Percentiles rank a stretch among this genome's conserved stretches.
These are phyloP conservation scores for Chrysosphaeria jannelii DNA, from an alignment of 2,329 filamentous ascomycete genomes.

Conservation along the genomic window DNA sequence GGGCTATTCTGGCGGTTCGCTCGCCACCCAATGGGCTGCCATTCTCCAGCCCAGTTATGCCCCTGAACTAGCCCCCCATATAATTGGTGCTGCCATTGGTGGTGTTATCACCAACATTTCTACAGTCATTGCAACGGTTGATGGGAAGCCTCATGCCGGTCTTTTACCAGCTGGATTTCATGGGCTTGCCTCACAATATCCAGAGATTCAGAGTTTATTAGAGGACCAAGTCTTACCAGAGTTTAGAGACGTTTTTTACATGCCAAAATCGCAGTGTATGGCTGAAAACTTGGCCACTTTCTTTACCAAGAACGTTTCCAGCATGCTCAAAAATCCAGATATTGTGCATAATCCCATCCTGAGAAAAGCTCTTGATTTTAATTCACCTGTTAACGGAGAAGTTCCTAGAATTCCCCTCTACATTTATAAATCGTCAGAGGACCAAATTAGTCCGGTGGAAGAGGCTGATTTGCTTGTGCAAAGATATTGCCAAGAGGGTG, in stretches of 20 bases:
- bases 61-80: conserved; percentile 11
- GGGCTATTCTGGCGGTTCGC: conserved; percentile 19
- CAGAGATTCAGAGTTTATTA: background rate
- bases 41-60: conserved; percentile 16
- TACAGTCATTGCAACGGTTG: conserved; percentile 11
- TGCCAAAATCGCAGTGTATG: conserved; percentile 9
- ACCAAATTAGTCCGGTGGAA: conserved; percentile 8
- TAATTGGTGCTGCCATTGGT: conserved; percentile 11
- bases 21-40: conserved; percentile 16
- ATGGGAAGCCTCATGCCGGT: conserved; percentile 6
- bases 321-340: conserved; percentile 4
- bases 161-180: conserved; percentile 5
- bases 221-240: conserved; percentile 2
- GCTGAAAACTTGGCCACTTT: conserved; percentile 12
- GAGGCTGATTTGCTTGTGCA: conserved; percentile 2
- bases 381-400: conserved; percentile 5
- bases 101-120: conserved; percentile 13
- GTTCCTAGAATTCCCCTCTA: conserved; percentile 11
- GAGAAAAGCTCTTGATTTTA: conserved; percentile 6
- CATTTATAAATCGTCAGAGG: conserved; percentile 14
- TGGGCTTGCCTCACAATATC: conserved; percentile 4
- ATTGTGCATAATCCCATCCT: conserved; percentile 4
- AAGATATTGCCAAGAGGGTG: conserved; percentile 2
- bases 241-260: conserved; percentile 5
- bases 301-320: conserved; percentile 1